phyloP scores from a whole-genome alignment of 129 eudicot species.

The Artemisia argyi region DNA sequence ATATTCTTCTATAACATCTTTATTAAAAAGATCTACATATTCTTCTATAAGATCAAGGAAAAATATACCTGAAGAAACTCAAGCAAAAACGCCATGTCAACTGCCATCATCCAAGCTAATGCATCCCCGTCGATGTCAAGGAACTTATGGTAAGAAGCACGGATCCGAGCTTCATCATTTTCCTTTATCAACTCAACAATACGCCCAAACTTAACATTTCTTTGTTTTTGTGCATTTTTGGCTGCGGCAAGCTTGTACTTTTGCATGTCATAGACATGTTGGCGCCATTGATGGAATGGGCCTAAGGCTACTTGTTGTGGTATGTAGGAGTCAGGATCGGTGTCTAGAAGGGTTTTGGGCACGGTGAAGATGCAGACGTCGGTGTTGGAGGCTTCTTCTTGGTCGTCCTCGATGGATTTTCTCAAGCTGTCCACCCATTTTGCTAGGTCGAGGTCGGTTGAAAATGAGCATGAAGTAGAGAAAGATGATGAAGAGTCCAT shows the following conservation, averaged over 20 bases:
- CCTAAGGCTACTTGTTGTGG: constrained; percentile 60
- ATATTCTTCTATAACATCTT: too few relatives aligned
- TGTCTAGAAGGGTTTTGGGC: constrained; percentile 41
- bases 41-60: too few relatives aligned
- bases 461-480: neutral
- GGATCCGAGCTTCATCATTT: constrained; percentile 32
- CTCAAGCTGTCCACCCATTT: constrained; percentile 38
- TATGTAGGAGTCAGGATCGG: constrained; percentile 41
- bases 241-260: constrained; percentile 53
- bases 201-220: constrained; percentile 14
- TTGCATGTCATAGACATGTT: constrained; percentile 56
- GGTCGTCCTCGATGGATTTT: constrained; percentile 19
- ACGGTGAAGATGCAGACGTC: constrained; percentile 48
- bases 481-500: neutral
- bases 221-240: constrained; percentile 23
- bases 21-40: too few relatives aligned
- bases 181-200: constrained; percentile 34
- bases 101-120: constrained; percentile 61
- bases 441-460: neutral
- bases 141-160: constrained; percentile 52
- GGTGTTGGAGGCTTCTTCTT: constrained; percentile 26
- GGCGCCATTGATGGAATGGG: constrained; percentile 55
- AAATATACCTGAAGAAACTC: constrained; percentile 43
- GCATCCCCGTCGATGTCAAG: constrained; percentile 35
- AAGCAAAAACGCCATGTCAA: constrained; percentile 48